A percentile compares a stretch with the other conserved stretches of the same genome.
These are phyloP conservation scores for Claviceps citrina DNA, from an alignment of 2,329 filamentous ascomycete genomes.

Conservation along the genomic window DNA sequence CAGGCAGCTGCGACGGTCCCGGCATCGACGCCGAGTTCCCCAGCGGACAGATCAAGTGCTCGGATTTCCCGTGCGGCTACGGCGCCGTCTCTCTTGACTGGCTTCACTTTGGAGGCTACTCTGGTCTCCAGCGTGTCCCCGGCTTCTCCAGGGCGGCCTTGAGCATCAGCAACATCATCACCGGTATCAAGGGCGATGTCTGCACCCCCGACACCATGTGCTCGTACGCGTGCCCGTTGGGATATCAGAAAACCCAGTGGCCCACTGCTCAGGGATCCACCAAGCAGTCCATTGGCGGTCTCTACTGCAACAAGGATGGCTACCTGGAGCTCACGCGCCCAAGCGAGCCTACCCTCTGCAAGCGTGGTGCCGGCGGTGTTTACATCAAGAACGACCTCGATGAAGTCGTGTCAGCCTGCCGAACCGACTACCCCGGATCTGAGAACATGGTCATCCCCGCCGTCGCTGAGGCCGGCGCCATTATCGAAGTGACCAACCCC, in stretches of 20 bases:
- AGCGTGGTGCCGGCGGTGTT: slow-evolving; percentile 53
- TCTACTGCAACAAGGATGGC: slow-evolving; percentile 59
- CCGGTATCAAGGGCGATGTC: slow-evolving; percentile 41
- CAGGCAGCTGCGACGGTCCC: neutral
- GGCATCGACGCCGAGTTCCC: slow-evolving; percentile 59
- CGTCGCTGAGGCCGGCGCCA: slow-evolving; percentile 41
- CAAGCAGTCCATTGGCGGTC: slow-evolving; percentile 74
- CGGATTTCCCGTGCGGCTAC: slow-evolving; percentile 61
- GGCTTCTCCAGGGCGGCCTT: slow-evolving; percentile 32
- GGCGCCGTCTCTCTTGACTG: slow-evolving; percentile 59
- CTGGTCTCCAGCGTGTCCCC: slow-evolving; percentile 55
- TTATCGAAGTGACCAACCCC: slow-evolving; percentile 58
- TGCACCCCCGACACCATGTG: slow-evolving; percentile 58
- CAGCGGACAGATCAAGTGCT: slow-evolving; percentile 56
- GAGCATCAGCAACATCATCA: slow-evolving; percentile 50
- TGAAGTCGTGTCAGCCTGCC: slow-evolving; percentile 60
- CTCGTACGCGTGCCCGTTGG: slow-evolving; percentile 83
- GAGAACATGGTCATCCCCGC: slow-evolving; percentile 78
- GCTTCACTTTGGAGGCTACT: slow-evolving; percentile 59
- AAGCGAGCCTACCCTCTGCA: slow-evolving; percentile 56
- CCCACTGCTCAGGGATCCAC: slow-evolving; percentile 60
- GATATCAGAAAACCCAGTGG: slow-evolving; percentile 89
- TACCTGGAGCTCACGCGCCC: slow-evolving; percentile 65
- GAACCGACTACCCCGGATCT: slow-evolving; percentile 88
- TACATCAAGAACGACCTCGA: slow-evolving; percentile 59